Base-by-base conservation (phyloP, 2,329 filamentous ascomycete species). In the Stagonosporopsis chrysanthemi region DNA sequence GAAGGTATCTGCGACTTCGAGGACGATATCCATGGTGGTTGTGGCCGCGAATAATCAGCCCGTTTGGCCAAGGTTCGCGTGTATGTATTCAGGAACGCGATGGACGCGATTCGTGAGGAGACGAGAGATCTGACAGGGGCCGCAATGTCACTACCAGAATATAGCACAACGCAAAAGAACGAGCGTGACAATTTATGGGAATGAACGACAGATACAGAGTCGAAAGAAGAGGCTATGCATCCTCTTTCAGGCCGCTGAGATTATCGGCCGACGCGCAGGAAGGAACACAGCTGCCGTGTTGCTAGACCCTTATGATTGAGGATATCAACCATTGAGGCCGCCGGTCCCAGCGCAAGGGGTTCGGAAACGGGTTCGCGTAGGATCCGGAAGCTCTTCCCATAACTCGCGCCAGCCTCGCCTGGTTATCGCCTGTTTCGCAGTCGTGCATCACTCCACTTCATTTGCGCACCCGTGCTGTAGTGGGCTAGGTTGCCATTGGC, bases 1-100 rank as follows among this genome's bases (percentile, higher is more conserved):
- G 71, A 89, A 91, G 68, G 88, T 91, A 79, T 98, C 94, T 78
- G 86, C 84, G 58, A 93, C 69, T 79, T 97, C 93, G 65, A 97
- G 89, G 42, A 95, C 87, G 79, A 97, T 87, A 83, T 98, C 94
- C 94, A 98, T 97, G 77, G 22, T 44, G 22, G 39, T 49, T 35
- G 44, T 52, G 41, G 57, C 43, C 56, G 59, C 49, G 56, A 46
- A 31, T 22, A 53, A 31, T 31, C 51, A 54, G 38, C 43, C 39
- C 49, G 50, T n/a, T 42, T n/a, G 60, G 58, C 42, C 28, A 24
- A 39, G 31, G 58, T 50, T 49, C 26, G 43, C 39, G 24, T n/a
- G n/a, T n/a, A n/a, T n/a, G 44, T 50, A 35, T 38, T 67, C 63
- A 69, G 66, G 66, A 52, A 67, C 66, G 36, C 33, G 31, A 61